These are phyloP conservation scores for Hsuehochloa calcarea DNA, from an alignment of 176 grass and related monocot species.

Conservation along the genomic window DNA sequence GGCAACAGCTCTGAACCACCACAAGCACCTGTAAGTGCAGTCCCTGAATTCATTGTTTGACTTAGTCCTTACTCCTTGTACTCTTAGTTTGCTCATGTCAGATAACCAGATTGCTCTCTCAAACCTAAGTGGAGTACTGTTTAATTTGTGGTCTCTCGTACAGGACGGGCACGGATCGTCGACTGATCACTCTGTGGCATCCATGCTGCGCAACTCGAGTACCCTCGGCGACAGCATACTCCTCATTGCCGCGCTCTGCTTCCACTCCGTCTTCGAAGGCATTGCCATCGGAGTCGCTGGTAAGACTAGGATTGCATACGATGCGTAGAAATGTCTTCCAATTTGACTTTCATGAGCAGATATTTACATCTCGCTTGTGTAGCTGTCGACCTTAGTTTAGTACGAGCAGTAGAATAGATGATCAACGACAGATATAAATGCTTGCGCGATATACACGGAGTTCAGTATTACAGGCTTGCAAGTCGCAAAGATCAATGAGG, in stretches of 20 bases:
- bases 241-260: slow-evolving; percentile 84
- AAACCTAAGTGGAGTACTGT: not conserved
- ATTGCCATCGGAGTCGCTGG: slow-evolving; percentile 90
- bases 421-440: not conserved
- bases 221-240: slow-evolving; percentile 76
- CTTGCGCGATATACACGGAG: not conserved
- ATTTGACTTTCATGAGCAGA: not conserved
- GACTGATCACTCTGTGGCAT: slow-evolving; percentile 40
- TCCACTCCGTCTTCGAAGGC: slow-evolving; percentile 98
- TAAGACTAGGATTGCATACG: slow-evolving; percentile 16
- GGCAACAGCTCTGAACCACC: not conserved
- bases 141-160: not conserved
- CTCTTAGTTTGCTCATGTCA: not conserved
- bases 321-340: not conserved
- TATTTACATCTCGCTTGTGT: not conserved
- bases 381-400: not conserved
- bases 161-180: slow-evolving; percentile 19
- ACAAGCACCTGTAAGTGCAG: slow-evolving; percentile 16
- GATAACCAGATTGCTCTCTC: not conserved
- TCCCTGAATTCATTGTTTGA: not conserved
- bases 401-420: not conserved
- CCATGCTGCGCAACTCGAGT: slow-evolving; percentile 68
- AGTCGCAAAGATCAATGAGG: not conserved
- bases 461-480: not conserved
- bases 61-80: not conserved